Conservation (phyloP, 352 stramenopile genomes). For the Phytopythium ostracodes region DNA sequence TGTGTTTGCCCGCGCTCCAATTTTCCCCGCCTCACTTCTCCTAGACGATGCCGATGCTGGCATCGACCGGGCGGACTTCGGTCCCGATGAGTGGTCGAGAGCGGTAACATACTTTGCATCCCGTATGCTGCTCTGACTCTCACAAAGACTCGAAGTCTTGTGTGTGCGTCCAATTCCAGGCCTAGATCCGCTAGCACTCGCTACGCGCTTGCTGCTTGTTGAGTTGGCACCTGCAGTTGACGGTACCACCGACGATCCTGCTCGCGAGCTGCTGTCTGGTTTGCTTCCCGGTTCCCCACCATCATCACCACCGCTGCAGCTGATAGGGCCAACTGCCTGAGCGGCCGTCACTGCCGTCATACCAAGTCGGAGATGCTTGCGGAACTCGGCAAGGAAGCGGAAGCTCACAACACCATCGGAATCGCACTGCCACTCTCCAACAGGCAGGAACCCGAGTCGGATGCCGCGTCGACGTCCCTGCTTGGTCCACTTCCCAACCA, state of each 20-base stretch:
- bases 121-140: neutral
- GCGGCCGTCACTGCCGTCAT: neutral
- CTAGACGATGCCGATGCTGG: neutral
- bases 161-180: neutral
- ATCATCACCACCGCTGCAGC: neutral
- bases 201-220: neutral
- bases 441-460: conserved; percentile 23
- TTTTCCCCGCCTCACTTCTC: neutral
- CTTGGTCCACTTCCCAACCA: conserved; percentile 35
- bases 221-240: neutral
- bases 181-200: neutral
- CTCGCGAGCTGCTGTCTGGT: neutral
- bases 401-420: conserved; percentile 29
- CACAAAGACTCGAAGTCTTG: no score
- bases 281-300: neutral
- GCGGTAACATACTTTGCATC: neutral
- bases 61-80: neutral
- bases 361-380: conserved; percentile 15
- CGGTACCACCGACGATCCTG: neutral
- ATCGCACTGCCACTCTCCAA: conserved; percentile 53
- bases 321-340: neutral
- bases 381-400: conserved; percentile 32
- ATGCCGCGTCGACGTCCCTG: conserved; percentile 31
- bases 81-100: neutral
- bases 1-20: neutral